These are phyloP conservation scores for Penicillium polonicum DNA, from an alignment of 2,329 filamentous ascomycete genomes.

Conservation along the genomic window DNA sequence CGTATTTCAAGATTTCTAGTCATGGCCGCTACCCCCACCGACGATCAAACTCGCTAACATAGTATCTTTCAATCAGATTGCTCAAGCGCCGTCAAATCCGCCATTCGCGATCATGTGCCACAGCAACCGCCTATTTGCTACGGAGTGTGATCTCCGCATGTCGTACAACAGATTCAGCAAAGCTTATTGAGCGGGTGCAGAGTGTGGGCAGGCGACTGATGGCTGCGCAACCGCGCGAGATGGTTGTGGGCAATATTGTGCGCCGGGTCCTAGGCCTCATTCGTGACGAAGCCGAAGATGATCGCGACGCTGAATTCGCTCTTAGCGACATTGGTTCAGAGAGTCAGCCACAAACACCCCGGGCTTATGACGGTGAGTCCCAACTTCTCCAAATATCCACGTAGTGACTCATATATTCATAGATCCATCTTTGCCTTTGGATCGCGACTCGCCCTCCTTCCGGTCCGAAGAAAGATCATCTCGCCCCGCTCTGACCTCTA, in stretches of 20 bases:
- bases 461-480: slow-evolving; percentile 37
- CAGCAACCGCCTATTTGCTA: slow-evolving; percentile 86
- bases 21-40: neutral
- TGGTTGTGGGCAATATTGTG: slow-evolving; percentile 92
- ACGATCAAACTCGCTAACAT: slow-evolving; percentile 9
- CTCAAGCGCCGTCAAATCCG: slow-evolving; percentile 88
- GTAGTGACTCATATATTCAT: slow-evolving; percentile 13
- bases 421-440: slow-evolving; percentile 32
- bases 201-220: slow-evolving; percentile 74
- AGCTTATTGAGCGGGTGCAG: slow-evolving; percentile 77
- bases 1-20: slow-evolving; percentile 32
- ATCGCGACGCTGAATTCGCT: slow-evolving; percentile 63
- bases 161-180: slow-evolving; percentile 72
- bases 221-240: slow-evolving; percentile 82
- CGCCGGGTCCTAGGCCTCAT: slow-evolving; percentile 86
- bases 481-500: slow-evolving; percentile 67
- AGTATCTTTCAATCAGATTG: slow-evolving; percentile 56
- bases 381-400: neutral
- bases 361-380: slow-evolving; percentile 36
- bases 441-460: slow-evolving; percentile 28
- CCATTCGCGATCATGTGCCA: slow-evolving; percentile 82
- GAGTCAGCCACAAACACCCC: slow-evolving; percentile 47
- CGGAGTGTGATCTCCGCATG: slow-evolving; percentile 80
- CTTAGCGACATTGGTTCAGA: slow-evolving; percentile 62
- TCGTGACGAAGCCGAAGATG: slow-evolving; percentile 83